A percentile compares a stretch with the other conserved stretches of the same genome.
phyloP scores from a whole-genome alignment of 2,329 filamentous ascomycete species.

The Pseudogymnoascus sp. region DNA sequence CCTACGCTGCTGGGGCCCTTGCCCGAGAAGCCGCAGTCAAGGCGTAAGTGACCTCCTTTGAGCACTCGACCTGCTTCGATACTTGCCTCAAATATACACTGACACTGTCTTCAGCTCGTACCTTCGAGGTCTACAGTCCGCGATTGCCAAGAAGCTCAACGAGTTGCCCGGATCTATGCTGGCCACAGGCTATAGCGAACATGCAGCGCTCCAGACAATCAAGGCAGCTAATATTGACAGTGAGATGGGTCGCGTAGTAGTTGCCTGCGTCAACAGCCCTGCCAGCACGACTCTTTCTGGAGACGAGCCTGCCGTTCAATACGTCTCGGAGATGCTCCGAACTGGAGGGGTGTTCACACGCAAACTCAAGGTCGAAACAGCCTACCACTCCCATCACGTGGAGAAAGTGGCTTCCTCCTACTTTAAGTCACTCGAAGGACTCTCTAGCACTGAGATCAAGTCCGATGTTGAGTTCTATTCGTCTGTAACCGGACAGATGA shows the following conservation, averaged over 20 bases:
- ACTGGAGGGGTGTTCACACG: slow-evolving; percentile 15
- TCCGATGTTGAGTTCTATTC: not conserved
- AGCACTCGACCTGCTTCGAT: not conserved
- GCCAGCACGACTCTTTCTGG: slow-evolving; percentile 23
- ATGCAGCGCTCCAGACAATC: not conserved
- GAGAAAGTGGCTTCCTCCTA: slow-evolving; percentile 24
- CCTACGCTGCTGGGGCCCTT: slow-evolving; percentile 34
- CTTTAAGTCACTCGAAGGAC: slow-evolving; percentile 12
- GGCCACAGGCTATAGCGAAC: slow-evolving; percentile 24
- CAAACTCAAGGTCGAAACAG: slow-evolving; percentile 19
- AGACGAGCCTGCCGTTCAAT: slow-evolving; percentile 11
- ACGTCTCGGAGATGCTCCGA: slow-evolving; percentile 11
- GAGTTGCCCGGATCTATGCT: slow-evolving; percentile 23
- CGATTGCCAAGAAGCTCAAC: slow-evolving; percentile 37
- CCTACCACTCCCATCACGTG: slow-evolving; percentile 31
- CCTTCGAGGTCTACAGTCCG: slow-evolving; percentile 20
- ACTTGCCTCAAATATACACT: not conserved
- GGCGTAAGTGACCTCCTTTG: not conserved
- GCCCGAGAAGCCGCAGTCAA: slow-evolving; percentile 29
- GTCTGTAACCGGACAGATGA: not conserved
- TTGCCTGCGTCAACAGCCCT: slow-evolving; percentile 30
- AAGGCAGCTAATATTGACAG: not conserved
- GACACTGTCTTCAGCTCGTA: slow-evolving; percentile 34
- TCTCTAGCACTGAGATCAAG: not conserved
- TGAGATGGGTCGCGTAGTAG: slow-evolving; percentile 17